Conservation (phyloP, 768 basidiomycete species). For the Suillus luteus region DNA sequence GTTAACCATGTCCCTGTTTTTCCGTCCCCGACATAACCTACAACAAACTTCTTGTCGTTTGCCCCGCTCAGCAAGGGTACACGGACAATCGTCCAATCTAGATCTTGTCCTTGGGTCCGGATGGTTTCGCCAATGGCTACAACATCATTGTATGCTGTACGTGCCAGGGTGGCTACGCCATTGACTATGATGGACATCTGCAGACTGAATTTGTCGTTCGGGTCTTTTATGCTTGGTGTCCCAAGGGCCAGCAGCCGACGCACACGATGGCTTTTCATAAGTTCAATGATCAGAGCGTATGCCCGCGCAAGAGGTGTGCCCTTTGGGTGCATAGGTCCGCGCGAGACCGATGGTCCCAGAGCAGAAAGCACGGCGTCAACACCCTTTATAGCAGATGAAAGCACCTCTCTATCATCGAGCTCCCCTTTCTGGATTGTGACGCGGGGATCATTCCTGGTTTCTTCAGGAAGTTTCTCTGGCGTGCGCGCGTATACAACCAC, state of each 20-base stretch:
- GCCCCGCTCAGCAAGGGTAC: constrained; percentile 64
- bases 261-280: constrained; percentile 54
- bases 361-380: constrained; percentile 67
- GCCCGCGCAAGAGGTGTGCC: constrained; percentile 63
- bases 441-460: constrained; percentile 44
- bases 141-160: constrained; percentile 66
- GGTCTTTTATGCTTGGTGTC: constrained; percentile 65
- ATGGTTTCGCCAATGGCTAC: constrained; percentile 63
- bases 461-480: constrained; percentile 60
- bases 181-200: constrained; percentile 41
- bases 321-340: constrained; percentile 42
- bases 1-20: constrained; percentile 51
- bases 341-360: constrained; percentile 53
- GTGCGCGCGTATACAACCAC: constrained; percentile 66
- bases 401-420: constrained; percentile 50
- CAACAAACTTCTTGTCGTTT: constrained; percentile 46
- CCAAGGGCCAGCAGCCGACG: constrained; percentile 67
- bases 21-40: constrained; percentile 71
- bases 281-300: constrained; percentile 54
- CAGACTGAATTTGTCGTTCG: constrained; percentile 55
- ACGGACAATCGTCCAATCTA: constrained; percentile 72
- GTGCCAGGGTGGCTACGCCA: constrained; percentile 41
- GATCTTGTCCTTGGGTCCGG: constrained; percentile 45
- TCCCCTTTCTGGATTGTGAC: constrained; percentile 56
- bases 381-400: constrained; percentile 55